Conservation (phyloP, 2,329 filamentous ascomycete genomes). For the Aspergillus niger region DNA sequence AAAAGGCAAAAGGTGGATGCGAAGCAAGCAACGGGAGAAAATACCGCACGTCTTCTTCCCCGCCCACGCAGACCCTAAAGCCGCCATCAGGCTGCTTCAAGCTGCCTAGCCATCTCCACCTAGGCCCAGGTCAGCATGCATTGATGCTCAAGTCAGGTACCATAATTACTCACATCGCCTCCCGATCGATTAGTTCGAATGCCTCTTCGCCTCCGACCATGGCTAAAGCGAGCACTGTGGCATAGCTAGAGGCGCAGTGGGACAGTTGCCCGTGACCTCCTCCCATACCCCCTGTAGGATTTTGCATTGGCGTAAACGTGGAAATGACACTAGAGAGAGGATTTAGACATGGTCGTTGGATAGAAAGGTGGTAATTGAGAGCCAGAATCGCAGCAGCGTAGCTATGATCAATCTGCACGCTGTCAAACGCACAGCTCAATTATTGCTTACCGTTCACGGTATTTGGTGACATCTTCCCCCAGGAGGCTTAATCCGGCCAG, state of each 20-base stretch:
- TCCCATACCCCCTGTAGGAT: constrained; percentile 80
- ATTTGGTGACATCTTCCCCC: constrained; percentile 69
- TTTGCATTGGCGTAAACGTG: constrained; percentile 81
- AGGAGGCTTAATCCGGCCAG: constrained; percentile 73
- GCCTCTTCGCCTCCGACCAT: constrained; percentile 74
- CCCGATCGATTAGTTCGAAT: constrained; percentile 76
- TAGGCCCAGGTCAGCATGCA: constrained; percentile 31
- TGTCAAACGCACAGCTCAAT: too few species aligned
- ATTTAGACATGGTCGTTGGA: constrained; percentile 13
- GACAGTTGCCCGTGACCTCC: constrained; percentile 89
- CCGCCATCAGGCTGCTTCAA: constrained; percentile 87
- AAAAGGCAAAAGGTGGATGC: constrained; percentile 1
- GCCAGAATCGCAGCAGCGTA: too few species aligned
- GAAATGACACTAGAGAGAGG: constrained; percentile 57
- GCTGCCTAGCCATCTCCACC: constrained; percentile 82
- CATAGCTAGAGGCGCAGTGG: constrained; percentile 88
- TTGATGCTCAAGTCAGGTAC: neutral
- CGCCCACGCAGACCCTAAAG: constrained; percentile 83
- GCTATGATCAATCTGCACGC: too few species aligned
- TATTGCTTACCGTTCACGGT: constrained; percentile 61
- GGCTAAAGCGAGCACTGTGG: constrained; percentile 74
- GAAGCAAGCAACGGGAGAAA: constrained; percentile 18
- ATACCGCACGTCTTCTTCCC: constrained; percentile 89
- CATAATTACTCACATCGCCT: constrained; percentile 60
- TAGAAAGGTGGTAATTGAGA: neutral